A percentile compares a stretch with the other conserved stretches of the same genome.
Evolutionary conservation across 345 rosid genomes (phyloP).

Genomic region (Orychophragmus violaceus): DNA sequence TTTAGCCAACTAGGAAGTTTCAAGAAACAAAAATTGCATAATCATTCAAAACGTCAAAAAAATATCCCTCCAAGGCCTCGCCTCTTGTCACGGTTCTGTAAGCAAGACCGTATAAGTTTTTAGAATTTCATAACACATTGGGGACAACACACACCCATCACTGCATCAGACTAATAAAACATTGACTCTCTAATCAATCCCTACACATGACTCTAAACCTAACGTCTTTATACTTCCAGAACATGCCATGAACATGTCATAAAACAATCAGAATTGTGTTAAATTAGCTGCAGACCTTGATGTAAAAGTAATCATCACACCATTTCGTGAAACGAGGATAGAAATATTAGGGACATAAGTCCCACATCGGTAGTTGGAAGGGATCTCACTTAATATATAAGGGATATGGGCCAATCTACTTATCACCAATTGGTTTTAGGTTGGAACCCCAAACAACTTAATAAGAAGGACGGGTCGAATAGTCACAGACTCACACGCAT

Average conservation of each 20-base stretch:
- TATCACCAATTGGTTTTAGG: too few relatives aligned
- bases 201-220: background rate
- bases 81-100: constrained; percentile 86
- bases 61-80: constrained; percentile 95
- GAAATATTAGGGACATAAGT: too few relatives aligned
- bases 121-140: background rate
- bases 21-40: background rate
- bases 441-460: too few relatives aligned
- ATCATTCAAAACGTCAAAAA: constrained; percentile 86
- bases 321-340: constrained; percentile 93
- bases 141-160: background rate
- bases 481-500: constrained; percentile 82
- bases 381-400: too few relatives aligned
- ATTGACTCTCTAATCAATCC: background rate
- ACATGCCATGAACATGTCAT: constrained; percentile 5
- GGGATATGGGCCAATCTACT: too few relatives aligned
- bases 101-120: background rate
- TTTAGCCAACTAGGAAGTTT: background rate
- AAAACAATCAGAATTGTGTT: background rate
- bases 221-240: background rate
- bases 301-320: constrained; percentile 91
- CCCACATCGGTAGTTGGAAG: too few relatives aligned
- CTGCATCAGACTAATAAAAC: background rate
- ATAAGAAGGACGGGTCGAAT: constrained; percentile 82
- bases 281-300: constrained; percentile 45